These are phyloP conservation scores for Linnemannia zychae DNA, from an alignment of 192 early-diverging fungal genomes.

Conservation along the genomic window DNA sequence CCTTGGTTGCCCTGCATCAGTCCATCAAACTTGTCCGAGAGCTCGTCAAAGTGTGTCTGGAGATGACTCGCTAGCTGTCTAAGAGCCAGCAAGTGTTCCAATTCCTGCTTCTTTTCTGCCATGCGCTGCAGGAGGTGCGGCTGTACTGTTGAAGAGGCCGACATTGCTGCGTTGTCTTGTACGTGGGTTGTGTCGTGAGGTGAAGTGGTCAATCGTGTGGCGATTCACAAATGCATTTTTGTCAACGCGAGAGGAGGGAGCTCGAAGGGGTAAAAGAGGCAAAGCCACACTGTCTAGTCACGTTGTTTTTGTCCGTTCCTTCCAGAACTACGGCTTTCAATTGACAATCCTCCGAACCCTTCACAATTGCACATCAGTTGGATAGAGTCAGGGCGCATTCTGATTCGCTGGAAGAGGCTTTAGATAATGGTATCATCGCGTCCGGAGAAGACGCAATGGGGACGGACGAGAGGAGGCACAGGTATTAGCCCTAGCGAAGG, in stretches of 20 bases:
- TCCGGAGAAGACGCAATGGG: conserved; percentile 31
- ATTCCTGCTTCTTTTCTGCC: conserved; percentile 40
- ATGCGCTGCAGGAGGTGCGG: conserved; percentile 36
- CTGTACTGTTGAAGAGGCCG: conserved; percentile 5
- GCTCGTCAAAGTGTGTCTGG: conserved; percentile 45
- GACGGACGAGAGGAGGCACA: background rate
- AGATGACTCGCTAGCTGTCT: conserved; percentile 39
- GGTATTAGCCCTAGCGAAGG: background rate
- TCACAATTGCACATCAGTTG: background rate
- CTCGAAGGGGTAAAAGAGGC: background rate
- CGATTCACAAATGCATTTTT: background rate
- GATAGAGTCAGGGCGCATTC: background rate
- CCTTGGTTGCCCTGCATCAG: conserved; percentile 44
- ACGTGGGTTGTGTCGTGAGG: background rate
- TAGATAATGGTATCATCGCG: conserved; percentile 41
- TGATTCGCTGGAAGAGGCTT: conserved; percentile 15
- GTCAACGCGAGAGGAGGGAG: background rate
- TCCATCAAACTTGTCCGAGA: conserved; percentile 48
- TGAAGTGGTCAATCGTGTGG: background rate
- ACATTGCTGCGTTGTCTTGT: background rate
- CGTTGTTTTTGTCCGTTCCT: background rate
- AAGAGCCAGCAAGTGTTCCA: conserved; percentile 32
- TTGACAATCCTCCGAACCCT: background rate
- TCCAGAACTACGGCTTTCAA: too few relatives aligned
- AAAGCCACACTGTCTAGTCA: background rate